Base-by-base conservation (phyloP, 2,329 filamentous ascomycete genomes). In the Pseudogymnoascus sp. region DNA sequence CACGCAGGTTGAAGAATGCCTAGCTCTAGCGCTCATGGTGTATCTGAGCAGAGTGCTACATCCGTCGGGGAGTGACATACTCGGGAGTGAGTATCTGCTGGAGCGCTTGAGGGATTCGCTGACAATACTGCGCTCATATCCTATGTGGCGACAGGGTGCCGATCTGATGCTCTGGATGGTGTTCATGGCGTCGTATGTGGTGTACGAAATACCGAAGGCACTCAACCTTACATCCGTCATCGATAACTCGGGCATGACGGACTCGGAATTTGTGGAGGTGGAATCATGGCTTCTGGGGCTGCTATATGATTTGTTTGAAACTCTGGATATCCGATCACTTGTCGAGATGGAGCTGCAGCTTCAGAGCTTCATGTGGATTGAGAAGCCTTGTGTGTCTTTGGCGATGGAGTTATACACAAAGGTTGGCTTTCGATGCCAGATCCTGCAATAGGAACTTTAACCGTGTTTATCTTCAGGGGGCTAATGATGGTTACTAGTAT, bases 131-230 rank as follows among this genome's bases (percentile, higher is more conserved):
- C 26, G 26, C 26, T 53, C 26, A 6, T 16, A 31, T 31, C 8
- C n/a, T 53, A 31, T 31, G 24, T 53, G 46, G 46, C 24, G 7
- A 31, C 24, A 31, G 7, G 43, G 24, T 5, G 43, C 43, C 14
- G 43, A 50, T 50, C 16, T 53, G 26, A 53, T 53, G 46, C 46
- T 53, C 46, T 53, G 46, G 26, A 53, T 53, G 46, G n/a, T n/a
- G 8, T 53, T 53, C 46, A 53, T 31, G 46, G 14, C 26, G 8
- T 53, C 46, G n/a, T 53, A 31, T 53, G 26, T 53, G 46, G 46
- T 53, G 14, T 53, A 53, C 6, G 46, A 53, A 31, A 53, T 53
- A 53, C 46, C 46, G 4, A 53, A 53, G 14, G 8, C 24, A 16
- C 4, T 16, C 6, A 53, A 31, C 46, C 14, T 16, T 7, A 31